A percentile compares a stretch with the other conserved stretches of the same genome.
These are phyloP conservation scores for Chondrostereum purpureum DNA, from an alignment of 1,284 basidiomycete genomes.

Conservation along the genomic window DNA sequence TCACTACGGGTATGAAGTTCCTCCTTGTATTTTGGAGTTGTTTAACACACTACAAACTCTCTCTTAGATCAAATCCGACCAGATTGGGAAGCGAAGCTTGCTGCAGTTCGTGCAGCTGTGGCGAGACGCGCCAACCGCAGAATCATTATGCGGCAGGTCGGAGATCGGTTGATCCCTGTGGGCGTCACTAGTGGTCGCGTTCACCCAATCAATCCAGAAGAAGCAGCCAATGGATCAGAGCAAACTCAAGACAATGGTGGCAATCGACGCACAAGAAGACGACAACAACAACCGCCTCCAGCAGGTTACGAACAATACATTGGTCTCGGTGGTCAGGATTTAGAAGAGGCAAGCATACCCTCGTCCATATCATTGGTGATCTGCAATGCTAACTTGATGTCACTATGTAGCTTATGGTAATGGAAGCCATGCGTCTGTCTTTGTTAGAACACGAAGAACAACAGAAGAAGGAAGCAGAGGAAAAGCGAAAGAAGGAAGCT, in stretches of 20 bases:
- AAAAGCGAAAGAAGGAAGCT: constrained; percentile 32
- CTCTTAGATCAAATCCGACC: constrained; percentile 82
- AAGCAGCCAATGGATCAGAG: constrained; percentile 36
- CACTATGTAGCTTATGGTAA: constrained; percentile 80
- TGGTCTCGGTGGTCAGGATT: constrained; percentile 24
- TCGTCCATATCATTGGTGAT: constrained; percentile 1
- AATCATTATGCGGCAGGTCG: constrained; percentile 98
- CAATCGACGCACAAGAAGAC: constrained; percentile 52
- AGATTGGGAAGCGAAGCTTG: constrained; percentile 91
- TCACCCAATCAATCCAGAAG: constrained; percentile 55
- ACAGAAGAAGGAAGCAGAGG: constrained; percentile 61
- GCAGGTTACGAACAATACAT: constrained; percentile 12
- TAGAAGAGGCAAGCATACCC: constrained; percentile 37
- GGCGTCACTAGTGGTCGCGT: constrained; percentile 84
- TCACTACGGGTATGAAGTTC: constrained; percentile 69
- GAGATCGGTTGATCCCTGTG: constrained; percentile 93
- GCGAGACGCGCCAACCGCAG: constrained; percentile 87
- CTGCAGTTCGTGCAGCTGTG: constrained; percentile 82
- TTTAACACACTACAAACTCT: constrained; percentile 9
- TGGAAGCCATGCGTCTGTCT: constrained; percentile 97
- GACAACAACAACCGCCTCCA: constrained; percentile 30
- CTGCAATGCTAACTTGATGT: constrained; percentile 3
- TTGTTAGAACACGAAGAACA: constrained; percentile 87
- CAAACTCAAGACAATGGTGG: constrained; percentile 29
- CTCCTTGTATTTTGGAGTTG: constrained; percentile 8